Conservation (phyloP, 2,329 filamentous ascomycete genomes). For the Aspergillus sclerotialis region DNA sequence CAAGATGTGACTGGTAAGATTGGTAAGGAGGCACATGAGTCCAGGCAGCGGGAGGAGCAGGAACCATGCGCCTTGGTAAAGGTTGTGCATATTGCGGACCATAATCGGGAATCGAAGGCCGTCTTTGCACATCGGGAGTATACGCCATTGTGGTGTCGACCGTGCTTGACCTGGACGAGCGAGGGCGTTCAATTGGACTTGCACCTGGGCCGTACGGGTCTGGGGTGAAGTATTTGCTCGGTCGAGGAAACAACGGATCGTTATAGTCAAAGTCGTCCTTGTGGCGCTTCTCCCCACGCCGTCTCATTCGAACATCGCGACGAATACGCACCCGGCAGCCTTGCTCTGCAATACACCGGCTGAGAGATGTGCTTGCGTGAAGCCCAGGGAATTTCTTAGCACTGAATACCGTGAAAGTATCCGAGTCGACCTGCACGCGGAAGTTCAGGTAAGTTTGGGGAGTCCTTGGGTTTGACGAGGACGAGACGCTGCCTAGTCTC, state of each 20-base stretch:
- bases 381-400: constrained; percentile 98
- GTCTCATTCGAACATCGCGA: constrained; percentile 86
- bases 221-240: constrained; percentile 45
- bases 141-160: constrained; percentile 41
- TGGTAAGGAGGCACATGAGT: constrained; percentile 18
- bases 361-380: constrained; percentile 79
- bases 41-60: constrained; percentile 23
- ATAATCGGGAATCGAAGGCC: constrained; percentile 45
- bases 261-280: constrained; percentile 63
- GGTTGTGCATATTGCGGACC: constrained; percentile 24
- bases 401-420: constrained; percentile 81
- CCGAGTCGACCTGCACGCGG: constrained; percentile 82
- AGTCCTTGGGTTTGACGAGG: constrained; percentile 30
- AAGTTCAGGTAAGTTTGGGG: constrained; percentile 64
- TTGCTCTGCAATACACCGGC: constrained; percentile 88
- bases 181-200: constrained; percentile 45
- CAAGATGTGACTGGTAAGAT: constrained; percentile 34
- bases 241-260: constrained; percentile 39
- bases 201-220: constrained; percentile 43
- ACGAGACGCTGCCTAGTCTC: constrained; percentile 19
- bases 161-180: constrained; percentile 56
- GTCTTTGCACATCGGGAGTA: constrained; percentile 35
- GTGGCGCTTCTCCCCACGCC: constrained; percentile 64
- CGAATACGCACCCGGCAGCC: constrained; percentile 94
- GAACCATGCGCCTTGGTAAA: constrained; percentile 27